phyloP scores from a whole-genome alignment of 1,284 basidiomycete species.

The Grifola frondosa region DNA sequence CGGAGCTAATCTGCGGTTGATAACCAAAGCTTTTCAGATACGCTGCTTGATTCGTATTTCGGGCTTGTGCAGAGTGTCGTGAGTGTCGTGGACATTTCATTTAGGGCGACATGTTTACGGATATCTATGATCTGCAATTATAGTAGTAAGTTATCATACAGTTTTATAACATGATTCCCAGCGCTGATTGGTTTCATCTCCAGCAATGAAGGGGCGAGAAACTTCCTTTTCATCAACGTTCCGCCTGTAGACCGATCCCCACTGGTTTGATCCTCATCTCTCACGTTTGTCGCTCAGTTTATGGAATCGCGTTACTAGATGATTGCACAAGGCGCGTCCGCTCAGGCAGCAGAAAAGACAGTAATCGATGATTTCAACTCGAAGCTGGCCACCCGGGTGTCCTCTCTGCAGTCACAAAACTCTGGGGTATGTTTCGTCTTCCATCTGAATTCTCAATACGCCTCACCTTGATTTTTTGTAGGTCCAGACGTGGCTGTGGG shows the following conservation, averaged over 20 bases:
- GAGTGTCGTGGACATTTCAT: conserved; percentile 22
- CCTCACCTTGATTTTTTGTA: conserved; percentile 17
- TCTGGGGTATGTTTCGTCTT: conserved; percentile 38
- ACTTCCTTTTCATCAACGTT: conserved; percentile 62
- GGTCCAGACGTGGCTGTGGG: conserved; percentile 52
- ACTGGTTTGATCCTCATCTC: conserved; percentile 34
- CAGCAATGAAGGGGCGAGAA: conserved; percentile 48
- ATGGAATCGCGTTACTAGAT: conserved; percentile 36
- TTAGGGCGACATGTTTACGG: not conserved
- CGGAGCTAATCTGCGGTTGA: not conserved
- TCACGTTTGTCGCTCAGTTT: not conserved
- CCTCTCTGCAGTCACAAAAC: conserved; percentile 42
- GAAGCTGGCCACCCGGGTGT: conserved; percentile 41
- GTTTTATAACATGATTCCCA: not conserved
- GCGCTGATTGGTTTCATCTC: not conserved
- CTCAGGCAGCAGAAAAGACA: conserved; percentile 42
- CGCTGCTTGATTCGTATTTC: conserved; percentile 52
- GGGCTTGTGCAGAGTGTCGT: conserved; percentile 54
- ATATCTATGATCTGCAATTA: not conserved
- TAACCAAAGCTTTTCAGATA: conserved; percentile 44
- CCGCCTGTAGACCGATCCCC: conserved; percentile 56
- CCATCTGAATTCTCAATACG: not conserved
- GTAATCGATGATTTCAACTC: conserved; percentile 54
- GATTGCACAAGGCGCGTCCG: conserved; percentile 41
- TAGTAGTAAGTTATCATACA: conserved; percentile 24